A percentile compares a stretch with the other conserved stretches of the same genome.
Evolutionary conservation across 495 filamentous ascomycete genomes (phyloP).

Genomic region (Hyaloscypha bicolor): DNA sequence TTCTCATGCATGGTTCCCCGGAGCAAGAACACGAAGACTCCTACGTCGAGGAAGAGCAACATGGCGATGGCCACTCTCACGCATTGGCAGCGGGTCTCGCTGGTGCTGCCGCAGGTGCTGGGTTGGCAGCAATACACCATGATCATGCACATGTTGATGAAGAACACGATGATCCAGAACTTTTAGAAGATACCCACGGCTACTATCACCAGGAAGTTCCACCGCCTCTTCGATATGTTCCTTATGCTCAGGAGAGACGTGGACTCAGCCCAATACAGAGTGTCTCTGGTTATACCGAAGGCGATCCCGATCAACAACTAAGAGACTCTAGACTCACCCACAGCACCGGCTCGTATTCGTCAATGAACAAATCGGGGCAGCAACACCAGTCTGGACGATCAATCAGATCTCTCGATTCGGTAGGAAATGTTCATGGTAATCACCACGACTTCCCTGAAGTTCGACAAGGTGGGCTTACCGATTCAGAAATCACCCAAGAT

Average conservation of each 20-base stretch:
- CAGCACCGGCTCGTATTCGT: conserved; percentile 49
- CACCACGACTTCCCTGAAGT: conserved; percentile 38
- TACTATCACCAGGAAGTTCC: conserved; percentile 49
- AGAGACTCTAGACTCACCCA: conserved; percentile 51
- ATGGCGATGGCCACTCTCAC: conserved; percentile 7
- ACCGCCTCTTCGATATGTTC: conserved; percentile 54
- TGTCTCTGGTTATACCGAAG: conserved; percentile 72
- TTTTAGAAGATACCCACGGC: conserved; percentile 43
- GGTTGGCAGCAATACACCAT: conserved; percentile 46
- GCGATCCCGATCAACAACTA: conserved; percentile 47
- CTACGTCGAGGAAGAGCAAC: conserved; percentile 42
- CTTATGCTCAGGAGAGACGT: conserved; percentile 59
- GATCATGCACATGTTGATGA: conserved; percentile 44
- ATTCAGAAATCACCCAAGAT: conserved; percentile 39
- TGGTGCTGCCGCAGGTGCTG: conserved; percentile 48
- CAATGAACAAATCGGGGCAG: conserved; percentile 32
- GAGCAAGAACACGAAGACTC: conserved; percentile 46
- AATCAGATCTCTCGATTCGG: conserved; percentile 28
- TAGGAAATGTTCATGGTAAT: conserved; percentile 25
- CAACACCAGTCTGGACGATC: conserved; percentile 29
- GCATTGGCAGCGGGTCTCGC: conserved; percentile 29
- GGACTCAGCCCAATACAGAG: conserved; percentile 86
- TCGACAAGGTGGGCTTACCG: conserved; percentile 35
- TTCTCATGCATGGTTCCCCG: conserved; percentile 36
- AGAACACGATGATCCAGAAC: conserved; percentile 42